Base-by-base conservation (phyloP, 148 eudicot genomes). In the Heliamphora exappendiculata region DNA sequence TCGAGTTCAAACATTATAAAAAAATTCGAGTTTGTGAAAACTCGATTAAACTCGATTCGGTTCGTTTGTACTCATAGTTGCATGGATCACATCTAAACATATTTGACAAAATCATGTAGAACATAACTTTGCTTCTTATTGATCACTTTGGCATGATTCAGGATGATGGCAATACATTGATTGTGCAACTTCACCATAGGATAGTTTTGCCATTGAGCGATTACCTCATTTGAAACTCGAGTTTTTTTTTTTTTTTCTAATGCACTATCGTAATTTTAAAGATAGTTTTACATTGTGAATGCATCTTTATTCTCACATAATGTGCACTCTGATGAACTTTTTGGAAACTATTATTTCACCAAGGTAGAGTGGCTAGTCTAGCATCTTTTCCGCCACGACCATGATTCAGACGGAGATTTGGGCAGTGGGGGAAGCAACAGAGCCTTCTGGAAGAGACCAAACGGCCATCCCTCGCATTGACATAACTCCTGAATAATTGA, bases 381-480 rank as follows among this genome's bases (percentile, higher is more conserved):
- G 80, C 72, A 73, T 39, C 58, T 71, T 79, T 90, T 92, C 39
- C 87, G 87, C 98, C 98, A 94, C 19, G 83, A 79, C 98, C 98
- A 94, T 66, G 98, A 89, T 26, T 92, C 93, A 0, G 97, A 81
- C 1, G 98, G 97, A 1, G 98, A 90, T 76, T 89, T 92, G 0
- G 97, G 98, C 79, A 92, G 84, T 36, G 98, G 98, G 7, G 98
- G 98, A 79, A 92, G 89, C 82, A 94, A 76, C 74, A 94, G 51
- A 4, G 87, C 87, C 87, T 84, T 94, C 65, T 90, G 57, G 63
- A 89, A 91, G 26, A 94, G 86, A 13, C 98, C 98, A 51, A 94
- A 94, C 0, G 98, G 98, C 98, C 98, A 92, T 4, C 98, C 98
- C 75, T 92, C 87, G 65, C 94, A 92, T 31, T 89, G 88, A 39